Conservation (phyloP, 768 basidiomycete genomes). For the Tulasnella calospora region DNA sequence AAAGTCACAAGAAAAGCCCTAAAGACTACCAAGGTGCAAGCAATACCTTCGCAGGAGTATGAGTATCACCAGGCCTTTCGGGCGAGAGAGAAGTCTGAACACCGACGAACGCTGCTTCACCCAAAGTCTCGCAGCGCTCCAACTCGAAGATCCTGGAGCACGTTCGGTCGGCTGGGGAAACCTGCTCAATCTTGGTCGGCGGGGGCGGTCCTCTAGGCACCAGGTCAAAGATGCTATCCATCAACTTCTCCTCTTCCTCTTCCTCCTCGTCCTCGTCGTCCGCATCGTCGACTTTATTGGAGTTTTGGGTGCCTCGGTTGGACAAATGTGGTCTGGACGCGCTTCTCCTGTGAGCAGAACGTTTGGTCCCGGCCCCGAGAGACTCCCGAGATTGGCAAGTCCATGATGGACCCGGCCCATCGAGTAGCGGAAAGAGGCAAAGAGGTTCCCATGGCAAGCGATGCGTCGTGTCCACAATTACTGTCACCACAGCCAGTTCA, state of each 20-base stretch:
- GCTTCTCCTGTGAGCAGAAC: neutral
- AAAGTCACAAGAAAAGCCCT: too few relatives aligned
- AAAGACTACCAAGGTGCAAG: too few relatives aligned
- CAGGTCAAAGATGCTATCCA: neutral
- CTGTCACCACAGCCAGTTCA: neutral
- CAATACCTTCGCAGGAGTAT: too few relatives aligned
- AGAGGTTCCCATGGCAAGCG: neutral
- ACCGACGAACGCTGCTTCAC: neutral
- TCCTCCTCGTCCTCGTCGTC: neutral
- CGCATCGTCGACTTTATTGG: neutral
- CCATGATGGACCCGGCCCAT: neutral
- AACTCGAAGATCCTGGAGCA: neutral
- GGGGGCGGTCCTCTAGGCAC: neutral
- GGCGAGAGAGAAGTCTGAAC: neutral
- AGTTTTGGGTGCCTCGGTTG: neutral
- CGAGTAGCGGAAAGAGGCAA: neutral
- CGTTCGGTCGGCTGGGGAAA: neutral
- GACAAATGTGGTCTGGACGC: neutral
- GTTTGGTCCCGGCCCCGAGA: neutral
- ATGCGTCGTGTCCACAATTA: neutral
- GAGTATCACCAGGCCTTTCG: too few relatives aligned
- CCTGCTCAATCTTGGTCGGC: neutral
- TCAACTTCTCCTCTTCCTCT: neutral
- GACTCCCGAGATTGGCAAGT: neutral
- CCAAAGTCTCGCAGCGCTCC: neutral